Conservation (phyloP, 306 rosid genomes). For the Lupinus albus region DNA sequence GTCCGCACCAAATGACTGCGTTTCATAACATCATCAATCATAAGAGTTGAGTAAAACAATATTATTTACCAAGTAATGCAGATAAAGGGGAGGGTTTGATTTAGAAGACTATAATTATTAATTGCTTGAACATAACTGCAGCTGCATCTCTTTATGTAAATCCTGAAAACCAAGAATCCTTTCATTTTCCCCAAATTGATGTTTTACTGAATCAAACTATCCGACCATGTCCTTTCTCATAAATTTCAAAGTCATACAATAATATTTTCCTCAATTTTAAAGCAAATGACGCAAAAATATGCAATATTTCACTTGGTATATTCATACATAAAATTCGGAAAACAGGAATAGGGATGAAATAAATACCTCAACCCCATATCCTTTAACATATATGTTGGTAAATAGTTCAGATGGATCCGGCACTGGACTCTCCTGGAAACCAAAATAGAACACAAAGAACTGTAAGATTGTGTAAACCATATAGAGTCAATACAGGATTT, state of each 20-base stretch:
- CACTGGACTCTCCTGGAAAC: constrained; percentile 79
- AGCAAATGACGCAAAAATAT: constrained; percentile 6
- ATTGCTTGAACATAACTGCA: not conserved
- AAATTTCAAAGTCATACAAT: not conserved
- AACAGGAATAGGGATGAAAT: constrained; percentile 21
- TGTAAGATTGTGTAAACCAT: constrained; percentile 26
- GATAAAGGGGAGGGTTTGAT: constrained; percentile 1
- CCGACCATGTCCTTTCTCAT: constrained; percentile 4
- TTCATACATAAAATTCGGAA: not conserved
- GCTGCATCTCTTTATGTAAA: not conserved
- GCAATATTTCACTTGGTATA: not conserved
- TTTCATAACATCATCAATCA: constrained; percentile 30
- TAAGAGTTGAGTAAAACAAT: constrained; percentile 21
- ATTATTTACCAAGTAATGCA: constrained; percentile 4
- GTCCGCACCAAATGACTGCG: constrained; percentile 78
- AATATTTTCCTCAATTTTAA: constrained; percentile 10
- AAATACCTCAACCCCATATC: constrained; percentile 72
- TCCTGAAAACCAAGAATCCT: constrained; percentile 4
- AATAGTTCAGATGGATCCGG: constrained; percentile 79
- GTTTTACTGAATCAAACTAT: constrained; percentile 11
- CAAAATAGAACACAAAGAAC: constrained; percentile 33
- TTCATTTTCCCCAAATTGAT: not conserved
- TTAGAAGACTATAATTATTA: not conserved
- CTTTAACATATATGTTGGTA: constrained; percentile 67
- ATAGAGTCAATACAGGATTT: not conserved